Base-by-base conservation (phyloP, 768 basidiomycete genomes). In the Tephrocybe sp. region DNA sequence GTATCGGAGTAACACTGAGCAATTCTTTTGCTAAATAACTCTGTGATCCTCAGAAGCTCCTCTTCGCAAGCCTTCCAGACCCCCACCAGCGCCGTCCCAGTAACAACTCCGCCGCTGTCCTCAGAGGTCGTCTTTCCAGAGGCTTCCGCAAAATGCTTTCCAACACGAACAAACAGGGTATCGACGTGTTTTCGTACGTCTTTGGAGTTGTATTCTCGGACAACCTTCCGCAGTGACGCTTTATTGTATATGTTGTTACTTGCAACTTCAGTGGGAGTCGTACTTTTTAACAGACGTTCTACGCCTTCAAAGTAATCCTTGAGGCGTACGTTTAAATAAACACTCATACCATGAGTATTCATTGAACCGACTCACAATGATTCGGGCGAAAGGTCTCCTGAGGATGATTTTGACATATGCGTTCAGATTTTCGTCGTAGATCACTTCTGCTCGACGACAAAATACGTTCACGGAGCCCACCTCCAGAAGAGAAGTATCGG, bases 241-340 rank as follows among this genome's bases (percentile, higher is more conserved):
- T 85, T 84, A 60, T 74, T 91, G 66, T 90, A 97, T 39, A 76
- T 82, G 52, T 77, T 73, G 63, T 87, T 92, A 44, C 82, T 79
- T 7, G 83, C 68, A 18, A 97, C 80, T 57, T 95, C 92, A 23
- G 75, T 76, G 0, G 91, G 78, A 9, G 87, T 82, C 2, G 87
- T 87, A 4, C 84, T 87, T 64, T 88, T 84, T 25, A 95, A 72
- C 11, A 92, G 76, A n/a, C 87, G 83, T 60, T 97, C 93, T 31
- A 97, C 74, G 4, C 90, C 92, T 39, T 97, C 91, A 57, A 97
- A 97, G 67, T 88, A 97, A 64, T 97, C 95, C 94, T 51, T 97
- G 64, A 22, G 40, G 36, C 24, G 7, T 46, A 45, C 27, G 15
- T 27, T 45, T 4, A 45, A 18, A 23, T 24, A 27, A 18, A 42